These are phyloP conservation scores for Gryganskiella cystojenkinii DNA, from an alignment of 192 early-diverging fungal genomes.

Conservation along the genomic window DNA sequence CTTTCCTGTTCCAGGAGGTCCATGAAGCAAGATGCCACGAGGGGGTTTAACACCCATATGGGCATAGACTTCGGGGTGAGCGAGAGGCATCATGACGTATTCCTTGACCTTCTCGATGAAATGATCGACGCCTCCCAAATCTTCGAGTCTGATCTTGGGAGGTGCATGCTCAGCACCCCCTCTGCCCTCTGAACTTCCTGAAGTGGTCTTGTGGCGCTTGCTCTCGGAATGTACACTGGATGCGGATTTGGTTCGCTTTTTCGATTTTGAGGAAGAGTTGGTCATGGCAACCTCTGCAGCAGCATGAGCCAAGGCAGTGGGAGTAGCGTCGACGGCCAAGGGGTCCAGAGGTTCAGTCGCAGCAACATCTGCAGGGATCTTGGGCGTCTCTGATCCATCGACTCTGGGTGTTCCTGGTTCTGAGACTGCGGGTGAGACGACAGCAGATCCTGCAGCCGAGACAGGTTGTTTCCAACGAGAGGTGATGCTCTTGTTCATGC, in stretches of 20 bases:
- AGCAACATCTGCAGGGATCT: neutral
- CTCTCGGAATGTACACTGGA: constrained; percentile 23
- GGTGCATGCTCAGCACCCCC: constrained; percentile 49
- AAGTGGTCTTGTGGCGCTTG: constrained; percentile 35
- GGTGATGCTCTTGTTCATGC: constrained; percentile 69
- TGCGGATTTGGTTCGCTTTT: constrained; percentile 51
- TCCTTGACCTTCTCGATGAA: constrained; percentile 92
- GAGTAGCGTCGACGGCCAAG: constrained; percentile 43
- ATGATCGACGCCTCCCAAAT: constrained; percentile 94
- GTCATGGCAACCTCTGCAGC: constrained; percentile 33
- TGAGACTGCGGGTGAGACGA: constrained; percentile 35
- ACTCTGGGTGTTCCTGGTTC: constrained; percentile 34
- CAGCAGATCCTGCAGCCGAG: constrained; percentile 21
- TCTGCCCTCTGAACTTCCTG: constrained; percentile 11
- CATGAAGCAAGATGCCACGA: constrained; percentile 93
- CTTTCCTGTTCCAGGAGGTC: constrained; percentile 98
- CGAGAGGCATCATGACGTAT: constrained; percentile 92
- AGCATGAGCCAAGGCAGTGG: constrained; percentile 32
- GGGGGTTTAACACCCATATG: constrained; percentile 96
- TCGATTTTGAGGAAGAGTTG: constrained; percentile 37
- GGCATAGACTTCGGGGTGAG: constrained; percentile 91
- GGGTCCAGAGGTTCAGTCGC: constrained; percentile 17
- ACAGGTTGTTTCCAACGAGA: constrained; percentile 58
- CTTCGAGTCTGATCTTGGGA: constrained; percentile 53
- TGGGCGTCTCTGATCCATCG: constrained; percentile 28